Conservation (phyloP, 1,139 yeast genomes). For the Barnettozyma hawaiiensis region DNA sequence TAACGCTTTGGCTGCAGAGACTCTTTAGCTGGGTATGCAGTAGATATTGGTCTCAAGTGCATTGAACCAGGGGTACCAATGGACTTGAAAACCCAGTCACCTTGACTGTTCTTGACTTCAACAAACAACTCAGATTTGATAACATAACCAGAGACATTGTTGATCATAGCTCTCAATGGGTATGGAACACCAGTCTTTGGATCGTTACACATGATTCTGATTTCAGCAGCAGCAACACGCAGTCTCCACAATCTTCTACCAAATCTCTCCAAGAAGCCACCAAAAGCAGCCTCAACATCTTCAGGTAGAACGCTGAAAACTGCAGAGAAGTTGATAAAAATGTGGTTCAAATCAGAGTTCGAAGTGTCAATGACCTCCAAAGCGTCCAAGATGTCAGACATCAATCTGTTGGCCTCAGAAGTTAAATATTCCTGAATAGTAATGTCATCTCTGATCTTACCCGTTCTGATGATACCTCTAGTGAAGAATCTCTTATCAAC, state of each 20-base stretch:
- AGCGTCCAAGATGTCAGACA: constrained; percentile 93
- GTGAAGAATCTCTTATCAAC: constrained; percentile 94
- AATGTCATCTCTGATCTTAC: constrained; percentile 86
- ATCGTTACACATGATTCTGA: constrained; percentile 91
- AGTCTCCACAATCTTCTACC: constrained; percentile 96
- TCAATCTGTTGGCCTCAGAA: constrained; percentile 92
- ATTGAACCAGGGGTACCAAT: constrained; percentile 91
- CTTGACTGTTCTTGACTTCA: constrained; percentile 85
- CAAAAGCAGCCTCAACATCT: constrained; percentile 96
- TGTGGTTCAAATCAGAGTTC: constrained; percentile 92
- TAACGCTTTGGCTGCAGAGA: constrained; percentile 98
- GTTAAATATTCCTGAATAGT: constrained; percentile 90
- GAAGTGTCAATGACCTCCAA: constrained; percentile 91
- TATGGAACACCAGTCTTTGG: constrained; percentile 80
- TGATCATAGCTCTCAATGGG: constrained; percentile 95
- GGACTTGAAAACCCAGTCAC: constrained; percentile 96
- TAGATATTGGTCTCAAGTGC: constrained; percentile 93
- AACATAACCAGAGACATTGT: constrained; percentile 94
- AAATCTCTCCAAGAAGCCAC: constrained; percentile 94
- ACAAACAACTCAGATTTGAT: constrained; percentile 92
- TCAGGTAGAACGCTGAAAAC: constrained; percentile 90
- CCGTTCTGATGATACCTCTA: constrained; percentile 95
- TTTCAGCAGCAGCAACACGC: constrained; percentile 95
- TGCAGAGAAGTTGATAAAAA: constrained; percentile 93
- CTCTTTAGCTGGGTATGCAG: constrained; percentile 97